phyloP scores from a whole-genome alignment of 148 eudicot genomes.

The Silene latifolia region DNA sequence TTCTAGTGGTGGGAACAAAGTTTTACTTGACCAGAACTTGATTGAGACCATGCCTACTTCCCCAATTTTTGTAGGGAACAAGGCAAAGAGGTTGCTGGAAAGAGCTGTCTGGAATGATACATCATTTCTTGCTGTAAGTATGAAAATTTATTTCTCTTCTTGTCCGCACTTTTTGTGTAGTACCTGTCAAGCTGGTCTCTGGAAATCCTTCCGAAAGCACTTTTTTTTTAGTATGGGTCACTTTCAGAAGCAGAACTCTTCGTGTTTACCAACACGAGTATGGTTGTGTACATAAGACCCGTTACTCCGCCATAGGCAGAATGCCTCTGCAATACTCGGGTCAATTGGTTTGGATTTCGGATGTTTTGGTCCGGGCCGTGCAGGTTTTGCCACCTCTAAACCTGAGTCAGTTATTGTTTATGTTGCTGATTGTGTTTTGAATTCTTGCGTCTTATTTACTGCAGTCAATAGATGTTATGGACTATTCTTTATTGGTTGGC shows the following conservation, averaged over 20 bases:
- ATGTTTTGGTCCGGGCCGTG: not conserved
- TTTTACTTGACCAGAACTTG: constrained; percentile 72
- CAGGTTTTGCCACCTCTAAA: too few species aligned
- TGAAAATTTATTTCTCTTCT: not conserved
- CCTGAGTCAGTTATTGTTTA: not conserved
- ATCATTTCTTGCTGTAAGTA: constrained; percentile 68
- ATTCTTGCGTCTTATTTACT: not conserved
- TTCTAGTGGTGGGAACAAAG: constrained; percentile 67
- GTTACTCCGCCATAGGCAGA: too few species aligned
- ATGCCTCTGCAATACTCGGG: not conserved
- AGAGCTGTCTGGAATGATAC: constrained; percentile 91
- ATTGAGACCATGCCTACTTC: constrained; percentile 76
- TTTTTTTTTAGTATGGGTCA: too few species aligned
- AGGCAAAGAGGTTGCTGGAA: constrained; percentile 65
- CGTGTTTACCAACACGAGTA: too few species aligned
- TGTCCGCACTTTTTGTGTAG: not conserved
- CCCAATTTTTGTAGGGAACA: constrained; percentile 74
- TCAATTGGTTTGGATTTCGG: not conserved
- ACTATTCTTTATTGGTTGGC: constrained; percentile 65
- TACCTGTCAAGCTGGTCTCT: too few species aligned
- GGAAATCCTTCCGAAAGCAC: too few species aligned
- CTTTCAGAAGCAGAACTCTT: too few species aligned
- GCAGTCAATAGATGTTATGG: constrained; percentile 72
- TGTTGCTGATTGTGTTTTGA: constrained; percentile 1
- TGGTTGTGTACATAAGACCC: too few species aligned